Percentiles rank a stretch among this genome's conserved stretches.
phyloP scores from a whole-genome alignment of 352 stramenopile genomes.

The Bremia lactucae region DNA sequence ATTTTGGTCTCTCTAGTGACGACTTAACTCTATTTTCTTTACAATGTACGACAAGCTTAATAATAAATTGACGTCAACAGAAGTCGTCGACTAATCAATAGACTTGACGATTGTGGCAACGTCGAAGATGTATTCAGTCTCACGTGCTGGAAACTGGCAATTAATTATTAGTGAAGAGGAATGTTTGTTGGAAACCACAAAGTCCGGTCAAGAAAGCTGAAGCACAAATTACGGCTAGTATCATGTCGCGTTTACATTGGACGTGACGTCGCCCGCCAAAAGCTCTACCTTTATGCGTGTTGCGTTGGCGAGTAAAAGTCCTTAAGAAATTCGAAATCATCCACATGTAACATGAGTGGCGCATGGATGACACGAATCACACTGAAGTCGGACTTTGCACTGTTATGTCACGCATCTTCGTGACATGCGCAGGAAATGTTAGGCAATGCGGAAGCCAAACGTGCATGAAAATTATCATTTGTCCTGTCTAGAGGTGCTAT shows the following conservation, averaged over 20 bases:
- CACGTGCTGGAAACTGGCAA: conserved; percentile 38
- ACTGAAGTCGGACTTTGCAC: conserved; percentile 70
- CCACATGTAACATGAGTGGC: conserved; percentile 38
- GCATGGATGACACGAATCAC: conserved; percentile 49
- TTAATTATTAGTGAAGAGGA: conserved; percentile 34
- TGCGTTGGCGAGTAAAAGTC: conserved; percentile 40
- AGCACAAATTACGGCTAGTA: conserved; percentile 35
- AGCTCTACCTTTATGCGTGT: conserved; percentile 47
- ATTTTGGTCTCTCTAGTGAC: conserved; percentile 59
- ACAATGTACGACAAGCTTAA: conserved; percentile 29
- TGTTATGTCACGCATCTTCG: conserved; percentile 58
- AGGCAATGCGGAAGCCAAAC: conserved; percentile 69
- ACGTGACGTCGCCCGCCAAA: conserved; percentile 42
- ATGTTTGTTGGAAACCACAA: conserved; percentile 30
- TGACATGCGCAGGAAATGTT: conserved; percentile 84
- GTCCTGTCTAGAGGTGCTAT: conserved; percentile 48
- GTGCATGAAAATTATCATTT: conserved; percentile 78
- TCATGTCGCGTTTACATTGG: conserved; percentile 60
- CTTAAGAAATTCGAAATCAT: conserved; percentile 29
- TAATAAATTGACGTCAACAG: conserved; percentile 1
- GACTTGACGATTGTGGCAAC: conserved; percentile 14
- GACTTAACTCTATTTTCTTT: conserved; percentile 55
- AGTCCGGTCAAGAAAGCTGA: conserved; percentile 32
- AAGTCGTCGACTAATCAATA: conserved; percentile 14
- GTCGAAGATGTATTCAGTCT: conserved; percentile 11